Percentiles rank a stretch among this genome's conserved stretches.
Evolutionary conservation across 2,329 filamentous ascomycete genomes (phyloP).

Genomic region (Epichloe aotearoae): DNA sequence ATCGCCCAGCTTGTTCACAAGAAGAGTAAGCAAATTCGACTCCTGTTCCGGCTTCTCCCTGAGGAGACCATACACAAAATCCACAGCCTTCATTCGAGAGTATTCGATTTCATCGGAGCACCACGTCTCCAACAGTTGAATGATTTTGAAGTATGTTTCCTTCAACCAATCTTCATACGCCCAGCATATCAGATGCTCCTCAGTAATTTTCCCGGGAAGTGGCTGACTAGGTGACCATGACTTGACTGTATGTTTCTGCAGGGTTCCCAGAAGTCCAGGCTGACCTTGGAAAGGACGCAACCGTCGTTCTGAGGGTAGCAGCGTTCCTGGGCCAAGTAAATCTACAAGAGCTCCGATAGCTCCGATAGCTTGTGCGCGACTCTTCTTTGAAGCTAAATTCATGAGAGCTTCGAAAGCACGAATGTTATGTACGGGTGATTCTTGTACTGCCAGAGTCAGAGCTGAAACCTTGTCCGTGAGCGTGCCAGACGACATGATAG

Average conservation of each 20-base stretch:
- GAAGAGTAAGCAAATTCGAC: conserved; percentile 74
- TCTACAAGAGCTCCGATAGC: conserved; percentile 91
- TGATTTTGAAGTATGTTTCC: conserved; percentile 79
- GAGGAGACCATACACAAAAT: conserved; percentile 80
- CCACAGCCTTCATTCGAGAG: conserved; percentile 74
- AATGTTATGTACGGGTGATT: conserved; percentile 86
- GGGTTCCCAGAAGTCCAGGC: conserved; percentile 56
- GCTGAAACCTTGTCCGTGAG: conserved; percentile 95
- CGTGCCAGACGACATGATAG: conserved; percentile 93
- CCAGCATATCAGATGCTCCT: conserved; percentile 74
- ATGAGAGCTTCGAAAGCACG: conserved; percentile 81
- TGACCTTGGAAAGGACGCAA: conserved; percentile 69
- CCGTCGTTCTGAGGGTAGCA: conserved; percentile 73
- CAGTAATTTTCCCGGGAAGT: conserved; percentile 60
- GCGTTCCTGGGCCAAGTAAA: conserved; percentile 75
- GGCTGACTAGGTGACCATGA: conserved; percentile 56
- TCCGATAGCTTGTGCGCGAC: conserved; percentile 80
- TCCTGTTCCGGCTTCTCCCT: conserved; percentile 97
- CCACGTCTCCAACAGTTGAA: conserved; percentile 85
- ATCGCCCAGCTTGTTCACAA: conserved; percentile 96
- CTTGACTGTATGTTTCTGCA: conserved; percentile 46
- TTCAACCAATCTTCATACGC: conserved; percentile 94
- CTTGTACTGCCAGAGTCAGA: conserved; percentile 84
- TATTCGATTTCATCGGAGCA: conserved; percentile 93
- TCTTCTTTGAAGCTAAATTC: conserved; percentile 78